These are phyloP conservation scores for Mycotypha africana DNA, from an alignment of 371 early-diverging fungal species.

Conservation along the genomic window DNA sequence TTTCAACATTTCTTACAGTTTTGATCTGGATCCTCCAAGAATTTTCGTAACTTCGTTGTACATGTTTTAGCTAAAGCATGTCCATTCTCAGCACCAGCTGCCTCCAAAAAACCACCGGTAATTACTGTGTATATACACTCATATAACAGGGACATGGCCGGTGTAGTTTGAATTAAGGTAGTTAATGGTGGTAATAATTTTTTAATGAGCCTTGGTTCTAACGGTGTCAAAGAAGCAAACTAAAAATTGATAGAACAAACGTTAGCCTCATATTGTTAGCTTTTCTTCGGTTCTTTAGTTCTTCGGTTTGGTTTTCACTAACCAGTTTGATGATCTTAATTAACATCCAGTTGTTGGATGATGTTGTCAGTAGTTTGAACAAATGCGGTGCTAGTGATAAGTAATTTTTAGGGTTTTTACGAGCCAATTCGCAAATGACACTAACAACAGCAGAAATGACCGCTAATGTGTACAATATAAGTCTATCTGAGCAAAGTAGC, in stretches of 20 bases:
- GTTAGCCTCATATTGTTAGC: background rate
- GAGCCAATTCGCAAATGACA: slow-evolving; percentile 93
- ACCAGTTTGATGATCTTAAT: slow-evolving; percentile 96
- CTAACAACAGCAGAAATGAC: slow-evolving; percentile 91
- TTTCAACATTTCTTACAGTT: slow-evolving; percentile 86
- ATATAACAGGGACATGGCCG: slow-evolving; percentile 91
- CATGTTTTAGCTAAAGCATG: slow-evolving; percentile 80
- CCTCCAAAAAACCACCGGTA: slow-evolving; percentile 79
- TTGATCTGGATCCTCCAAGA: slow-evolving; percentile 87
- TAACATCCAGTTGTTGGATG: slow-evolving; percentile 95
- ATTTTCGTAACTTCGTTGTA: slow-evolving; percentile 77
- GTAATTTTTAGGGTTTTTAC: slow-evolving; percentile 87
- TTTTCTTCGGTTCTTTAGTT: no score
- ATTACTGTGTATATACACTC: slow-evolving; percentile 94
- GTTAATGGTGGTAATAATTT: slow-evolving; percentile 85
- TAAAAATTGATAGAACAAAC: slow-evolving; percentile 13
- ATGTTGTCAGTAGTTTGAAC: slow-evolving; percentile 81
- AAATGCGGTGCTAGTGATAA: slow-evolving; percentile 91
- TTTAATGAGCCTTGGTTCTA: slow-evolving; percentile 89
- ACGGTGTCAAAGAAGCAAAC: slow-evolving; percentile 89
- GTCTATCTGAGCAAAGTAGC: background rate
- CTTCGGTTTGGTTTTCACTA: no score
- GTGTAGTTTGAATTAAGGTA: slow-evolving; percentile 79
- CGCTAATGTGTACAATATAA: slow-evolving; percentile 30
- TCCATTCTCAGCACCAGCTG: slow-evolving; percentile 55